Evolutionary conservation across 2,329 filamentous ascomycete genomes (phyloP).

Genomic region (Pestalotiopsis sp.): DNA sequence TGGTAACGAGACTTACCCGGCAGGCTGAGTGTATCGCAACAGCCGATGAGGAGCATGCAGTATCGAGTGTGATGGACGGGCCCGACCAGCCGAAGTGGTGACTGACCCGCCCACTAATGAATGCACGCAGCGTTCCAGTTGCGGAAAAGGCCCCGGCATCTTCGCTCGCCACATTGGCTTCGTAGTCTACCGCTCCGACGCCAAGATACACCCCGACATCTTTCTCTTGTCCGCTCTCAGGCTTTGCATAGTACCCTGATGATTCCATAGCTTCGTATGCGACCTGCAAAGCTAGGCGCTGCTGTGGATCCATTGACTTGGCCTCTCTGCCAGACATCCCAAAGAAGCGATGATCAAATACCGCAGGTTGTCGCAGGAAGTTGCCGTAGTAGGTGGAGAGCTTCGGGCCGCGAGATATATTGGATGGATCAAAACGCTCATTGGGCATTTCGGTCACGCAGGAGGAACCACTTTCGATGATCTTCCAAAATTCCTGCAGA

Average conservation of each 20-base stretch:
- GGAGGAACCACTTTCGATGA: background rate
- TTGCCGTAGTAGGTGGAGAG: conserved; percentile 21
- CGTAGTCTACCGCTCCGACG: conserved; percentile 22
- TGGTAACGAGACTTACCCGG: background rate
- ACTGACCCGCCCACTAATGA: conserved; percentile 32
- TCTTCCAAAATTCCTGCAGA: conserved; percentile 11
- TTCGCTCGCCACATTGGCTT: conserved; percentile 20
- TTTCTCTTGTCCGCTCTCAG: conserved; percentile 14
- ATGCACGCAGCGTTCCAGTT: conserved; percentile 34
- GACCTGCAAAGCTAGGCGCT: conserved; percentile 24
- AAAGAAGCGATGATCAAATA: conserved; percentile 30
- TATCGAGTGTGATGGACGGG: conserved; percentile 34
- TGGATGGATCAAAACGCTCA: background rate
- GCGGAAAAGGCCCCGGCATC: conserved; percentile 28
- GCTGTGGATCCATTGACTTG: conserved; percentile 29
- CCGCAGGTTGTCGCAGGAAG: conserved; percentile 20
- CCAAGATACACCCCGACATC: conserved; percentile 29
- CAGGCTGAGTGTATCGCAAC: conserved; percentile 38
- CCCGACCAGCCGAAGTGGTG: conserved; percentile 39
- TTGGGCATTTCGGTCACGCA: background rate
- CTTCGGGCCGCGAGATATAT: background rate
- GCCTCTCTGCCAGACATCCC: conserved; percentile 27
- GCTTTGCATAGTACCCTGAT: conserved; percentile 16
- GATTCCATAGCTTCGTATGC: conserved; percentile 21
- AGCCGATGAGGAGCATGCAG: conserved; percentile 37